phyloP scores from a whole-genome alignment of 2,329 filamentous ascomycete genomes.

The Amylocarpus encephaloides region DNA sequence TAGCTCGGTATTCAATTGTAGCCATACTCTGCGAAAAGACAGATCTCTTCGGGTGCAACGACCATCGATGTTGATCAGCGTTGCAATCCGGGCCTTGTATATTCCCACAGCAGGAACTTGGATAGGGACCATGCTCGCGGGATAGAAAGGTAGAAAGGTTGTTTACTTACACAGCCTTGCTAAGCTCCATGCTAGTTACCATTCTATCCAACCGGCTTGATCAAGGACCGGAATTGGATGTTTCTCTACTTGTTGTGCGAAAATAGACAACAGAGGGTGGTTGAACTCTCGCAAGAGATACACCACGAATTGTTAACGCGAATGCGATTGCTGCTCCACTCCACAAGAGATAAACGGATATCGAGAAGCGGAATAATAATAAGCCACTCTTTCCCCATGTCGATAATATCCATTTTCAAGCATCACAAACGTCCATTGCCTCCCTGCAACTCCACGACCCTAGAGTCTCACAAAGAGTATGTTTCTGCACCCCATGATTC shows the following conservation, averaged over 20 bases:
- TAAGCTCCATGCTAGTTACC: conserved; percentile 5
- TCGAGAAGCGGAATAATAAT: not conserved
- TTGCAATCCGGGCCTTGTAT: not conserved
- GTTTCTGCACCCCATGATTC: not conserved
- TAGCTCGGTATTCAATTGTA: not conserved
- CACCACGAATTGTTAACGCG: no score
- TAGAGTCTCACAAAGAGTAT: not conserved
- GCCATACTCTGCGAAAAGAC: not conserved
- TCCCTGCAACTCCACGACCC: no score
- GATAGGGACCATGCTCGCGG: not conserved
- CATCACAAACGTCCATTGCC: no score
- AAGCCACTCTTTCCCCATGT: not conserved
- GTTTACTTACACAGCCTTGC: conserved; percentile 13
- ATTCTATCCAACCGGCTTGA: not conserved
- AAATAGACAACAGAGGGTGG: no score
- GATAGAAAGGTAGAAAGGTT: not conserved
- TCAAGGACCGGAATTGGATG: not conserved
- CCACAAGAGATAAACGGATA: not conserved
- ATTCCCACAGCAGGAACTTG: not conserved
- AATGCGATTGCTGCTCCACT: no score
- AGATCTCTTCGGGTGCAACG: no score
- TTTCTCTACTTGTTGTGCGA: not conserved
- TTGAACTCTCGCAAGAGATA: no score
- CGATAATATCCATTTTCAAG: no score
- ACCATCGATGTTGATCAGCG: not conserved